Conservation (phyloP, 768 basidiomycete genomes). For the Lentinula boryana region DNA sequence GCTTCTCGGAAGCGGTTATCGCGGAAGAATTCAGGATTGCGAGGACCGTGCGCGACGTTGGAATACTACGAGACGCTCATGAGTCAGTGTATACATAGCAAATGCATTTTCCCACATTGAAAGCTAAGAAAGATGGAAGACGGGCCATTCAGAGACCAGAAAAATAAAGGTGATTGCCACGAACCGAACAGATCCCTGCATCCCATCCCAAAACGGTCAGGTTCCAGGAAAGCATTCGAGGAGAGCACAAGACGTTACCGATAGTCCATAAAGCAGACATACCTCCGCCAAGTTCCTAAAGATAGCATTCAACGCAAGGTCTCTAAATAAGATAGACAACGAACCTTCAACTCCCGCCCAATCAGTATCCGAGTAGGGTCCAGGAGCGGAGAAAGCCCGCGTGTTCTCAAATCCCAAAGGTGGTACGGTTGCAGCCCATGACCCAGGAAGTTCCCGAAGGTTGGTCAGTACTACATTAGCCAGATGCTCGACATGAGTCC, state of each 20-base stretch:
- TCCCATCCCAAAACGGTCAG: neutral
- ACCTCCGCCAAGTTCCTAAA: conserved; percentile 61
- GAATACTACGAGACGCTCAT: conserved; percentile 21
- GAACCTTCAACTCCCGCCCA: conserved; percentile 71
- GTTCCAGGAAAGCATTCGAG: neutral
- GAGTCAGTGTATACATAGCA: conserved; percentile 1
- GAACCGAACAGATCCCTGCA: conserved; percentile 40
- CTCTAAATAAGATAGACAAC: neutral
- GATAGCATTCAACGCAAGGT: neutral
- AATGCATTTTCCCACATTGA: conserved; percentile 34
- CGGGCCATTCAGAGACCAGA: neutral
- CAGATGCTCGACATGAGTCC: conserved; percentile 59
- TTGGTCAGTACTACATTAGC: conserved; percentile 50
- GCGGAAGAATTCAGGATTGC: conserved; percentile 45
- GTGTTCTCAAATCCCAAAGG: conserved; percentile 45
- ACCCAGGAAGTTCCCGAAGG: conserved; percentile 36
- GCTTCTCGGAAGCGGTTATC: conserved; percentile 57
- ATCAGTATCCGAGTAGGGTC: conserved; percentile 32
- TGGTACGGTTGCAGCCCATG: conserved; percentile 33
- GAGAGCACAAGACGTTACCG: conserved; percentile 31
- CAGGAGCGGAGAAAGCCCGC: conserved; percentile 50
- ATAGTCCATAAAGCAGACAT: conserved; percentile 78
- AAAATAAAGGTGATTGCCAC: conserved; percentile 9
- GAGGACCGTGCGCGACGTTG: conserved; percentile 26
- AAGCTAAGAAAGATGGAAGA: conserved; percentile 24